A percentile compares a stretch with the other conserved stretches of the same genome.
Conservation (phyloP, 108 stramenopile species). For the Cylindrotheca closterium region DNA sequence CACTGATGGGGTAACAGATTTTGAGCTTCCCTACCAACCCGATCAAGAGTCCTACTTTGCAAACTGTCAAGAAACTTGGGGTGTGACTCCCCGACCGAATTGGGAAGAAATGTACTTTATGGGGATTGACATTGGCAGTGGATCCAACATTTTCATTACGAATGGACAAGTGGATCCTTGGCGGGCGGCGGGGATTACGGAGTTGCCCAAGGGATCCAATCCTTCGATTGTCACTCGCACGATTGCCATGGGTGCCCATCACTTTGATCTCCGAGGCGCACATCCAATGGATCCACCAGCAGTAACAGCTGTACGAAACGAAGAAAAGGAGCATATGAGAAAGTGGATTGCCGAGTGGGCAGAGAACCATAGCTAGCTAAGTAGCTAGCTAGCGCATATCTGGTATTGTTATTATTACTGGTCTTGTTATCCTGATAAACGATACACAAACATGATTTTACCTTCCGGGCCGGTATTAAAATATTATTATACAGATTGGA, state of each 20-base stretch:
- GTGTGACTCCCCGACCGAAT: conserved; percentile 32
- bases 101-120: conserved; percentile 40
- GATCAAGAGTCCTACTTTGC: conserved; percentile 28
- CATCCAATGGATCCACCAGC: conserved; percentile 33
- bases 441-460: too few relatives aligned
- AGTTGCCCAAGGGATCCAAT: conserved; percentile 14
- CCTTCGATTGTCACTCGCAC: conserved; percentile 24
- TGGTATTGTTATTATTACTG: too few relatives aligned
- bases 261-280: conserved; percentile 23
- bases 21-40: conserved; percentile 36
- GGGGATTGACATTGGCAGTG: conserved; percentile 25
- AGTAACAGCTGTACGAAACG: conserved; percentile 18
- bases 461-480: too few relatives aligned
- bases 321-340: conserved; percentile 15
- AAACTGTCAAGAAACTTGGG: conserved; percentile 15
- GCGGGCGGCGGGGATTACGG: conserved; percentile 36
- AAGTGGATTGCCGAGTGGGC: conserved; percentile 24
- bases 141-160: conserved; percentile 35
- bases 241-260: conserved; percentile 32
- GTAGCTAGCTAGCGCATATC: too few relatives aligned
- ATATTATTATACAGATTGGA: too few relatives aligned
- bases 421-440: too few relatives aligned
- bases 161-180: conserved; percentile 42
- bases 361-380: not conserved
- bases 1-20: conserved; percentile 34